Conservation (phyloP, 2,329 filamentous ascomycete genomes). For the Sarocladium brachiariae region DNA sequence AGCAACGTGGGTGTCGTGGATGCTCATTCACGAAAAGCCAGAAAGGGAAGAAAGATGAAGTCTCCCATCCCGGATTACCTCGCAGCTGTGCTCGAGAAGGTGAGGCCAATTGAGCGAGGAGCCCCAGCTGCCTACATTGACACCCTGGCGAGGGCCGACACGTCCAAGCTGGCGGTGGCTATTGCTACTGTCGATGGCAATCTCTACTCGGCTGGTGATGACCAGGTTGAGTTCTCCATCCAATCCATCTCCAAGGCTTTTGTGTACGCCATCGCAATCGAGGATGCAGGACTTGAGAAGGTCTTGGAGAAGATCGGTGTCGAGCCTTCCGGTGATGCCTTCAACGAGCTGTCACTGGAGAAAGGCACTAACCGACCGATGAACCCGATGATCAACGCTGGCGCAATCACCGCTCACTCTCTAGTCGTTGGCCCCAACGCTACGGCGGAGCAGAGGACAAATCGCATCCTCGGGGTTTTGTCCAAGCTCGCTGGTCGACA, state of each 20-base stretch:
- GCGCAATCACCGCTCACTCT: slow-evolving; percentile 27
- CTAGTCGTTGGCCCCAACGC: slow-evolving; percentile 22
- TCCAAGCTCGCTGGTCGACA: slow-evolving; percentile 28
- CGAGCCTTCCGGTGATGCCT: slow-evolving; percentile 31
- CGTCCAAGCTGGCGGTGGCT: slow-evolving; percentile 30
- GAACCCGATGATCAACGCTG: slow-evolving; percentile 31
- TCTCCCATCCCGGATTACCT: slow-evolving; percentile 30
- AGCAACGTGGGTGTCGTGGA: no score
- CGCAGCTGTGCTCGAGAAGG: slow-evolving; percentile 23
- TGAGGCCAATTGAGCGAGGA: slow-evolving; percentile 23
- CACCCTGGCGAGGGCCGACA: slow-evolving; percentile 29
- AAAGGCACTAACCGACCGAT: slow-evolving; percentile 24
- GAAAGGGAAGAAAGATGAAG: slow-evolving; percentile 21
- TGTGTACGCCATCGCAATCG: slow-evolving; percentile 33
- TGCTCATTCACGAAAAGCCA: no score
- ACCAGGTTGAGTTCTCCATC: slow-evolving; percentile 32
- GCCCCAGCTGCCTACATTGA: slow-evolving; percentile 30
- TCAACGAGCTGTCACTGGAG: slow-evolving; percentile 27
- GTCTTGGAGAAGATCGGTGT: slow-evolving; percentile 33
- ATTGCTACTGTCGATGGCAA: slow-evolving; percentile 33
- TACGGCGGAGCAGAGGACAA: slow-evolving; percentile 27
- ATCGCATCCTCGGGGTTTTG: slow-evolving; percentile 27
- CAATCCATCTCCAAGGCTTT: slow-evolving; percentile 35
- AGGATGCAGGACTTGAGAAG: slow-evolving; percentile 26
- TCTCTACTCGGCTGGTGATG: slow-evolving; percentile 31